phyloP scores from a whole-genome alignment of 2,329 filamentous ascomycete species.

The Exophiala sp. region DNA sequence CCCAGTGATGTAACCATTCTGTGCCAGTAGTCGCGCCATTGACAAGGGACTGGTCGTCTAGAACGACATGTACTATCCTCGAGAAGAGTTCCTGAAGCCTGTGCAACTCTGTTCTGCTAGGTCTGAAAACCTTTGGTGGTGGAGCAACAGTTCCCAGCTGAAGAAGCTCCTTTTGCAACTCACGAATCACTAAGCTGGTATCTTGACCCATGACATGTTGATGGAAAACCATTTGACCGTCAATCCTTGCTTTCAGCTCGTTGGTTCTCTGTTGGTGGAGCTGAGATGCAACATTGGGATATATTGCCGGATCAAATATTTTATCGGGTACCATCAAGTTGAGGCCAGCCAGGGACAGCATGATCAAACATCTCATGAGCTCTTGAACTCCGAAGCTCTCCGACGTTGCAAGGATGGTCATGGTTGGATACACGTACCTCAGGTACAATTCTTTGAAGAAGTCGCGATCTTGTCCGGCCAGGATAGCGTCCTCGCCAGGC shows the following conservation, averaged over 20 bases:
- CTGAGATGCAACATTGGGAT: constrained; percentile 60
- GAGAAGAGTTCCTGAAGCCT: constrained; percentile 79
- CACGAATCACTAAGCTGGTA: constrained; percentile 62
- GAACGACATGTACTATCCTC: constrained; percentile 35
- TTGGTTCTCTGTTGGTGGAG: constrained; percentile 56
- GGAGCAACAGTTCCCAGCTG: constrained; percentile 65
- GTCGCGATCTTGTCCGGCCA: neutral
- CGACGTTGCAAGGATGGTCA: constrained; percentile 1
- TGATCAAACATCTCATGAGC: constrained; percentile 65
- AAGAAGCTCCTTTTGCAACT: constrained; percentile 60
- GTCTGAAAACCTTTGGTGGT: constrained; percentile 67
- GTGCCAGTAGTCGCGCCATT: neutral
- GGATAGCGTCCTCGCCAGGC: constrained; percentile 2
- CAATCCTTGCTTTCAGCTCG: constrained; percentile 55
- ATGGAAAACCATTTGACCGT: constrained; percentile 65
- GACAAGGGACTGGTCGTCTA: neutral
- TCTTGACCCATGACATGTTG: constrained; percentile 63
- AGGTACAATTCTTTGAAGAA: constrained; percentile 10
- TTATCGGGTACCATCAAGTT: constrained; percentile 81
- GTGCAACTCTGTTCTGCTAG: constrained; percentile 62
- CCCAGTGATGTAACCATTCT: constrained; percentile 9
- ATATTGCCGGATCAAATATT: constrained; percentile 73
- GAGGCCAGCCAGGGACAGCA: constrained; percentile 70
- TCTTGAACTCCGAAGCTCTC: neutral
- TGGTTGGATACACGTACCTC: constrained; percentile 7